Base-by-base conservation (phyloP, 2,329 filamentous ascomycete genomes). In the Hypoxylon sp. region DNA sequence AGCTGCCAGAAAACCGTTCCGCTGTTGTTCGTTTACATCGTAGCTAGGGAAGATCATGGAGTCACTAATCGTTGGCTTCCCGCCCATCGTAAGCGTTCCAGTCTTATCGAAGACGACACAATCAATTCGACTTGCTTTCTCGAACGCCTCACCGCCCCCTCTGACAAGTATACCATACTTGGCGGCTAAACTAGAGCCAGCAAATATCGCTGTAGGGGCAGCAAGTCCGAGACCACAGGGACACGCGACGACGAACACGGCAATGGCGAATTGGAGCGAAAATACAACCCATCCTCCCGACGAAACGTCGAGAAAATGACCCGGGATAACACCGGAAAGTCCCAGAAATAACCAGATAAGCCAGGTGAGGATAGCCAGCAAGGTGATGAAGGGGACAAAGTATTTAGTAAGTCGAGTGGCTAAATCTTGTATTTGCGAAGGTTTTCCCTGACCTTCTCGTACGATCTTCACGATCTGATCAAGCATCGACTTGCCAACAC, bases 51-150 rank as follows among this genome's bases (percentile, higher is more conserved):
- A 84, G 3, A 86, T 56, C 44, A 79, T 74, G 10, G 81, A 82
- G 70, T 89, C 86, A 0, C 88, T 92, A 22, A 95, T 89, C 29
- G 84, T 87, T 0, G 92, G 92, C 71, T 93, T 90, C 5, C 91
- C 92, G 3, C 92, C 83, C 73, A 91, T 83, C 0, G 93, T 96
- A 64, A 97, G 82, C 0, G 93, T 97, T 1, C 93, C 93, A 0
- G 93, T 97, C 84, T 97, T 96, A 84, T 97, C 93, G 77, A 97
- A 96, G 0, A 96, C 91, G 42, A 96, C 90, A 57, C 90, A 91
- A 77, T 94, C 90, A 48, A 94, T 85, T 10, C 87, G 88, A 77
- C 92, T 94, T 3, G 93, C 93, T 81, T 94, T 93, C 78, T 95
- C 92, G 76, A 96, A 95, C 0, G 93, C 93, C 77, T 94, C 92